A percentile compares a stretch with the other conserved stretches of the same genome.
These are phyloP conservation scores for Neohortaea acidophila DNA, from an alignment of 495 filamentous ascomycete genomes.

Conservation along the genomic window DNA sequence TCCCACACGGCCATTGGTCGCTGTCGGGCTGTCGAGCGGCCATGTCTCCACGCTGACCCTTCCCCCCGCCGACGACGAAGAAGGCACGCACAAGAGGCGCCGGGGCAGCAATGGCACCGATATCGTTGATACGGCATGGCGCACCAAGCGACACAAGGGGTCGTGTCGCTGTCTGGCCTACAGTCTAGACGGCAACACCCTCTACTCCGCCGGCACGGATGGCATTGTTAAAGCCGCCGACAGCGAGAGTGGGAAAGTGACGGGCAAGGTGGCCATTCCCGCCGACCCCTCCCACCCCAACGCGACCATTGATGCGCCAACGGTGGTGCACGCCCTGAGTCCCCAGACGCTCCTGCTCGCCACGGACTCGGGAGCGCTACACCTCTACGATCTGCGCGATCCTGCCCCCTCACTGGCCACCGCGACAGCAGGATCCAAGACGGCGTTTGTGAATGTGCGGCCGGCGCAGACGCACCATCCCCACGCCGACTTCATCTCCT, in stretches of 20 bases:
- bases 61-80: slow-evolving; percentile 36
- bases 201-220: slow-evolving; percentile 86
- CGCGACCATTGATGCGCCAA: slow-evolving; percentile 46
- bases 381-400: slow-evolving; percentile 77
- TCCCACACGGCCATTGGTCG: slow-evolving; percentile 64
- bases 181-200: slow-evolving; percentile 52
- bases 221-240: slow-evolving; percentile 76
- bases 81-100: slow-evolving; percentile 25
- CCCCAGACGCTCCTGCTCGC: slow-evolving; percentile 80
- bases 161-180: slow-evolving; percentile 72
- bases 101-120: slow-evolving; percentile 46
- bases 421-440: slow-evolving; percentile 4
- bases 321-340: slow-evolving; percentile 62
- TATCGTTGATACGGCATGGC: slow-evolving; percentile 71
- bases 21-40: slow-evolving; percentile 68
- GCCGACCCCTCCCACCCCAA: slow-evolving; percentile 11
- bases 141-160: slow-evolving; percentile 77
- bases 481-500: slow-evolving; percentile 86
- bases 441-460: slow-evolving; percentile 31
- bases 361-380: slow-evolving; percentile 74
- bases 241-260: slow-evolving; percentile 62
- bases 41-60: slow-evolving; percentile 79
- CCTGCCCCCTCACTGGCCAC: slow-evolving; percentile 30
- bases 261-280: slow-evolving; percentile 57
- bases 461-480: slow-evolving; percentile 67